phyloP scores from a whole-genome alignment of 495 filamentous ascomycete genomes.

The Aspergillus sclerotiicarbonarius region DNA sequence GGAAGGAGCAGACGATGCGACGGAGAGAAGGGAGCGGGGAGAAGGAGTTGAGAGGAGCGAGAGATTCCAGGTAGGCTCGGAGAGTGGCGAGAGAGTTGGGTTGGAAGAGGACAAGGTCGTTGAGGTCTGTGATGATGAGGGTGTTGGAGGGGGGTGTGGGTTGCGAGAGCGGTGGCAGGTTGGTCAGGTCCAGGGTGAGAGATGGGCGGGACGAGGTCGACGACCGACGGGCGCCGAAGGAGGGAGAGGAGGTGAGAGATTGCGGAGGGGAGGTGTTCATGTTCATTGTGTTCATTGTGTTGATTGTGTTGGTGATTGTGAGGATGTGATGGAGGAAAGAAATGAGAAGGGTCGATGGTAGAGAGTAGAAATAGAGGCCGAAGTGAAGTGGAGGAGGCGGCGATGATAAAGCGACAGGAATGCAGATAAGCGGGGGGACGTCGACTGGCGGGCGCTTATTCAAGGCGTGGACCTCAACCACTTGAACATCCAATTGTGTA shows the following conservation, averaged over 20 bases:
- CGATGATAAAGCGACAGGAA: conserved; percentile 1
- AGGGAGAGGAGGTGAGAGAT: conserved; percentile 28
- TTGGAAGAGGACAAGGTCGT: conserved; percentile 74
- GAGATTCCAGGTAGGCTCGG: conserved; percentile 62
- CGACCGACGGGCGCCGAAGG: conserved; percentile 42
- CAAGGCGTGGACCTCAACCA: neutral
- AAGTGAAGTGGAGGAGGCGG: neutral
- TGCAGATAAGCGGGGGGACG: neutral
- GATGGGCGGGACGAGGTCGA: conserved; percentile 42
- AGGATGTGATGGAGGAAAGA: conserved; percentile 7
- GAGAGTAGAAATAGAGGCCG: neutral
- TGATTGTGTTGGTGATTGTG: conserved; percentile 9
- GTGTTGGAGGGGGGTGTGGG: conserved; percentile 89
- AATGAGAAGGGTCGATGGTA: conserved; percentile 10
- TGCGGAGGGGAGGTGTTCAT: conserved; percentile 20
- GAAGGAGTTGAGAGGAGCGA: conserved; percentile 79
- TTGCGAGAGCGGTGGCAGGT: conserved; percentile 71
- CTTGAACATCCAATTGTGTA: neutral
- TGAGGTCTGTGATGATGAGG: conserved; percentile 85
- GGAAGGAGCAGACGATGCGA: conserved; percentile 89
- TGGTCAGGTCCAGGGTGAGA: conserved; percentile 80
- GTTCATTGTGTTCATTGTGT: conserved; percentile 22
- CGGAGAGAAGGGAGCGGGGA: conserved; percentile 89
- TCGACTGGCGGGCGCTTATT: neutral
- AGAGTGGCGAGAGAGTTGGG: conserved; percentile 72